Base-by-base conservation (phyloP, 352 stramenopile species). In the Phytophthora crassamura region DNA sequence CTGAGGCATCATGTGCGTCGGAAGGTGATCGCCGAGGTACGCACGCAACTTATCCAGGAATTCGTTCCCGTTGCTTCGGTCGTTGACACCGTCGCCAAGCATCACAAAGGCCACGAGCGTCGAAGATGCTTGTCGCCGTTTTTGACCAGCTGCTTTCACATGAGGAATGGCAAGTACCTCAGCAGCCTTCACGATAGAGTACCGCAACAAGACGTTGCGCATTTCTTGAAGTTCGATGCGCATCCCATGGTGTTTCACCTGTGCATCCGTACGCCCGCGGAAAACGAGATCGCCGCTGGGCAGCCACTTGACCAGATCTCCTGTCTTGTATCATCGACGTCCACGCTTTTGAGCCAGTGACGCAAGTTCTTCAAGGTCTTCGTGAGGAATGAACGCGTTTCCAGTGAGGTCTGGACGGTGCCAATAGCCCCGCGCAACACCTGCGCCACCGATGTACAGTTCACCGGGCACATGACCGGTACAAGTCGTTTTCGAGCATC, bases 181-280 rank as follows among this genome's bases (percentile, higher is more conserved):
- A 11, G 79, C 78, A 20, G 85, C 70, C 28, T 72, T 64, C 2
- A 94, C 66, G 0, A 30, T 34, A 11, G 43, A 7, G 30, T 84
- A 65, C 8, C 72, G 58, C 5, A 89, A 49, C 14, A 94, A 51
- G 28, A 83, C 71, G 16, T 86, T 85, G 7, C 89, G 81, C 14
- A 95, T 80, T 69, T 95, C 88, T 9, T 90, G 81, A 4, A 94
- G 64, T 62, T 96, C 88, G 16, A 96, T 86, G 3, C 88, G 84
- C 68, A 92, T 91, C 11, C 86, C 88, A 16, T 86, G 79, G 2
- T 91, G 78, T 55, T 96, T 96, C 30, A 95, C 84, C 54, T 94
- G 88, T 3, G 78, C 67, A 57, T 96, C 88, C 1, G 80, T 80
- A 15, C 88, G 72, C 8, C 86, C 84, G 3, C 93, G 56, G 36